These are phyloP conservation scores for Achaetomiella virescens DNA, from an alignment of 495 filamentous ascomycete genomes.

Conservation along the genomic window DNA sequence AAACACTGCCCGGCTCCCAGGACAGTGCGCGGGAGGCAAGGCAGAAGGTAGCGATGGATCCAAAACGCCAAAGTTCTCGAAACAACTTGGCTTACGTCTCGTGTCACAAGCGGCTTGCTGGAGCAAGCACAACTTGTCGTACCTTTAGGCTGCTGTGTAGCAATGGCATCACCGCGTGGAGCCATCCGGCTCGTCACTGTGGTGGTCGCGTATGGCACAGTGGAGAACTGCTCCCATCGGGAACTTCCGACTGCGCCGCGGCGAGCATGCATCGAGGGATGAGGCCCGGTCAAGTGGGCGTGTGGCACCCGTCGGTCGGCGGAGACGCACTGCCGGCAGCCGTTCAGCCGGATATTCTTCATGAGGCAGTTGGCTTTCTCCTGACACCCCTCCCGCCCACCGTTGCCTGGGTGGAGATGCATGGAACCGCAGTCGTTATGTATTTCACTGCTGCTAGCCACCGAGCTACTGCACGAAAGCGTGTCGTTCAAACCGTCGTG, in stretches of 20 bases:
- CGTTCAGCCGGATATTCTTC: not conserved
- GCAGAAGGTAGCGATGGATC: not conserved
- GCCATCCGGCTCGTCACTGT: not conserved
- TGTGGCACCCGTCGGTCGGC: not conserved
- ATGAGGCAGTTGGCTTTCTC: not conserved
- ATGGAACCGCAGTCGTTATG: not conserved
- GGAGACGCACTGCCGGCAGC: not conserved
- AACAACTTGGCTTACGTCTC: not conserved
- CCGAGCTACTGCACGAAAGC: constrained; percentile 10
- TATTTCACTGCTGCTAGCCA: constrained; percentile 2
- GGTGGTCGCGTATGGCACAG: not conserved
- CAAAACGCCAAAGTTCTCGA: not conserved
- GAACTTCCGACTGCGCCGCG: constrained; percentile 1
- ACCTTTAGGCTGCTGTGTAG: too few species aligned
- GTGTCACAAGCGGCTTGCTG: not conserved
- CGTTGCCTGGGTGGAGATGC: not conserved
- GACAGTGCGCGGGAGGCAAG: not conserved
- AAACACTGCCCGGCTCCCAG: too few species aligned
- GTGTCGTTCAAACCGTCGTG: constrained; percentile 1
- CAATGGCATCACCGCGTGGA: constrained; percentile 17
- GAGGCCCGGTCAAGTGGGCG: not conserved
- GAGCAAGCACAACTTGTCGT: not conserved
- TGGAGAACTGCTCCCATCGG: not conserved
- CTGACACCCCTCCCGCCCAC: too few species aligned
- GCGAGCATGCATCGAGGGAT: not conserved